These are phyloP conservation scores for Leptodermis oblonga DNA, from an alignment of 257 asterid species.

Conservation along the genomic window DNA sequence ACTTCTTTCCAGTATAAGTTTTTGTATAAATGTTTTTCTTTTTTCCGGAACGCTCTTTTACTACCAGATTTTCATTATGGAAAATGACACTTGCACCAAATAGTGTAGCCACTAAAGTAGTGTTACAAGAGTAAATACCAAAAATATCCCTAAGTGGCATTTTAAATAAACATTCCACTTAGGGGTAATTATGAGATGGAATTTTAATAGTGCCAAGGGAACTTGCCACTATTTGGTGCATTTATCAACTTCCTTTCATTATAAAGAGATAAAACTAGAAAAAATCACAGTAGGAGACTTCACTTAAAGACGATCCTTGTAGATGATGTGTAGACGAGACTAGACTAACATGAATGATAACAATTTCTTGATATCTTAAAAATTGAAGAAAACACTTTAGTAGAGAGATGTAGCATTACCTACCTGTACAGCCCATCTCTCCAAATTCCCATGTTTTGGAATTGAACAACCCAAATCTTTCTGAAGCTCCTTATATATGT, in stretches of 20 bases:
- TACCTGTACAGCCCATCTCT: slow-evolving; percentile 94
- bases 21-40: neutral
- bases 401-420: slow-evolving; percentile 63
- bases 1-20: neutral
- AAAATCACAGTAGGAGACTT: neutral
- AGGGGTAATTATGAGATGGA: too few species aligned
- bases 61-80: neutral
- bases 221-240: too few species aligned
- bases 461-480: slow-evolving; percentile 80
- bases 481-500: slow-evolving; percentile 87
- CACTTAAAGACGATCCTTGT: neutral
- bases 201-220: slow-evolving; percentile 69
- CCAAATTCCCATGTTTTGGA: slow-evolving; percentile 80
- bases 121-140: too few species aligned
- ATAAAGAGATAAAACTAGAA: neutral
- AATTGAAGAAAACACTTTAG: slow-evolving; percentile 11
- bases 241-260: too few species aligned
- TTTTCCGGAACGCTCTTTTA: neutral
- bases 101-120: too few species aligned
- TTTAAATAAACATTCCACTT: too few species aligned
- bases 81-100: too few species aligned
- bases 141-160: too few species aligned
- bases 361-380: neutral
- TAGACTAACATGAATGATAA: neutral
- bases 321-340: slow-evolving; percentile 27